Evolutionary conservation across 2,329 filamentous ascomycete genomes (phyloP), one percentile per base, ranked within the genome.

Genomic region (Neoscytalidium dimidiatum): DNA sequence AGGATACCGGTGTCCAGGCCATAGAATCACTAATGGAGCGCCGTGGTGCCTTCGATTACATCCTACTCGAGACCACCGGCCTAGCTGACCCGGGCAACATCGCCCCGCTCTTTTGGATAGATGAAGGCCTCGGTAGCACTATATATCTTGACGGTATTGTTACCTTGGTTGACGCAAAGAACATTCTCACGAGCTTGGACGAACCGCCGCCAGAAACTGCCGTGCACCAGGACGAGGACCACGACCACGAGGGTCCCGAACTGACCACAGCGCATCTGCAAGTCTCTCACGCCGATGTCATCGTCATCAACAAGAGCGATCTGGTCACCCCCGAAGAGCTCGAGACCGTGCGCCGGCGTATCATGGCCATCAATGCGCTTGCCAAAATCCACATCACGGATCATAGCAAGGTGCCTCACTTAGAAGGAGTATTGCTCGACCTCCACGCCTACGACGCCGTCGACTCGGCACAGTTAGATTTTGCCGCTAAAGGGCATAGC

Each of bases 91-190:
- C 95, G 0, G 95, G 95, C 1, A 98, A 98, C 72, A 88, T 99
- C 60, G 95, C 95, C 0, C 95, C 95, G 0, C 81, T 98, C 14
- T 99, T 99, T 80, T 99, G 95, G 95, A 90, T 99, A 28, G 95
- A 99, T 71, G 94, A 98, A 69, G 95, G 94, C 0, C 85, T 99
- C 2, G 94, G 93, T 7, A 97, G 94, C 77, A 94, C 90, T 41
- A 97, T 99, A 71, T 99, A 96, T 77, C 86, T 99, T 0, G 95
- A 99, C 74, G 95, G 95, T 1, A 97, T 99, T 64, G 94, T 98
- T 52, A 98, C 95, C 0, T 83, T 99, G 1, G 92, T 99, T 21
- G 95, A 99, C 76, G 94, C 94, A 33, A 96, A 95, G 80, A 97
- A 98, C 72, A 91, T 99, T 23, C 77, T 96, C 3, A 88, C 85